A percentile compares a stretch with the other conserved stretches of the same genome.
Evolutionary conservation across 1,139 yeast species (phyloP).

Genomic region (Yamadazyma conglobata): DNA sequence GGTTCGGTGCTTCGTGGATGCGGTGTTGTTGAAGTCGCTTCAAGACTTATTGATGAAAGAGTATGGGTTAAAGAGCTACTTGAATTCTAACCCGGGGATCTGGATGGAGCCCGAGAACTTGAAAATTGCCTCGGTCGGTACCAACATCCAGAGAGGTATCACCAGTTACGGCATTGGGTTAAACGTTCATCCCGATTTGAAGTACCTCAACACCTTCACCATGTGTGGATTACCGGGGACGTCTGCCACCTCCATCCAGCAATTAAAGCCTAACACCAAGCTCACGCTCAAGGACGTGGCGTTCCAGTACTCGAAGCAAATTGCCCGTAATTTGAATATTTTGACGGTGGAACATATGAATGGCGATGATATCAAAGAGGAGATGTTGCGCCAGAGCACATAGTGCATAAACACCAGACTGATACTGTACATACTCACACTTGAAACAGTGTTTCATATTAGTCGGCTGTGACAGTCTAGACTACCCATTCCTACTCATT

Average conservation of each 20-base stretch:
- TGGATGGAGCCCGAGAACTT: constrained; percentile 57
- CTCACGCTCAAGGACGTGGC: constrained; percentile 44
- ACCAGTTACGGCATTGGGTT: constrained; percentile 90
- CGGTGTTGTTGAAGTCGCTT: constrained; percentile 62
- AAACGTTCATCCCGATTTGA: constrained; percentile 71
- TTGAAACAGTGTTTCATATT: no score
- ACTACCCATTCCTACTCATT: no score
- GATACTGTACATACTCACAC: no score
- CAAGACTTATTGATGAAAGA: constrained; percentile 48
- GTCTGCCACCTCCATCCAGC: constrained; percentile 34
- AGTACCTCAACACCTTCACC: constrained; percentile 63
- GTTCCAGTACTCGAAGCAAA: constrained; percentile 46
- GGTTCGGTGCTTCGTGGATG: constrained; percentile 71
- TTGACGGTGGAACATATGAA: constrained; percentile 42
- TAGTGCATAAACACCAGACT: no score
- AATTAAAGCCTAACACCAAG: constrained; percentile 19
- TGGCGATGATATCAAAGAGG: constrained; percentile 22
- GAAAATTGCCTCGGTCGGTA: constrained; percentile 88
- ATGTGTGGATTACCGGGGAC: constrained; percentile 84
- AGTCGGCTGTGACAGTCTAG: no score
- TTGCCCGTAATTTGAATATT: constrained; percentile 49
- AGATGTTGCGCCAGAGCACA: constrained; percentile 3
- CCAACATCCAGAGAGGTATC: constrained; percentile 77
- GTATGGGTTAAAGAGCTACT: constrained; percentile 41
- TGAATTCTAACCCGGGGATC: constrained; percentile 79